Evolutionary conservation across 371 early-diverging fungal species (phyloP).

Genomic region (Lichtheimia hyalospora): DNA sequence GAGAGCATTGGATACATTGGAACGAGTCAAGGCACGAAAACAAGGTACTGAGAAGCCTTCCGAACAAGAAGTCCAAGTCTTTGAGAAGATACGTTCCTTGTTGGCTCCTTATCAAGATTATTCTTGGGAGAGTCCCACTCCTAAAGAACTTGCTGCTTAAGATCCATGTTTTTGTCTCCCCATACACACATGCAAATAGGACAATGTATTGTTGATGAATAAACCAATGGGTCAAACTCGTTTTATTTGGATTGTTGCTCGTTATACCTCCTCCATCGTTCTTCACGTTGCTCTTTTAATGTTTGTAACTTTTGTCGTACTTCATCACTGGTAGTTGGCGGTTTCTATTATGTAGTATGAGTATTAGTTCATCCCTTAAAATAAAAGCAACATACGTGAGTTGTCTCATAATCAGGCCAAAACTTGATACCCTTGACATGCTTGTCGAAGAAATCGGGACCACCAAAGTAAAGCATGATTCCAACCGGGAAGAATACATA

Average conservation of each 20-base stretch:
- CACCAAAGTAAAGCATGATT: conserved; percentile 57
- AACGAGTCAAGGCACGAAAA: conserved; percentile 33
- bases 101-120: conserved; percentile 41
- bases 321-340: conserved; percentile 48
- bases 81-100: conserved; percentile 20
- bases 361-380: background rate
- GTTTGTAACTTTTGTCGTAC: conserved; percentile 34
- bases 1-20: conserved; percentile 55
- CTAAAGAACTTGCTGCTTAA: conserved; percentile 29
- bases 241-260: conserved; percentile 18
- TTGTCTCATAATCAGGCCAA: conserved; percentile 50
- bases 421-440: conserved; percentile 53
- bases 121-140: conserved; percentile 48
- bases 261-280: conserved; percentile 42
- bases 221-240: conserved; percentile 1
- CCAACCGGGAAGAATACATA: conserved; percentile 58
- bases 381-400: conserved; percentile 28
- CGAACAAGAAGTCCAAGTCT: conserved; percentile 22
- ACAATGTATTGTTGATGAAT: background rate
- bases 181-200: background rate
- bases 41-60: conserved; percentile 20
- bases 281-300: conserved; percentile 46
- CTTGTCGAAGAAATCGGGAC: conserved; percentile 50
- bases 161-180: background rate
- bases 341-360: conserved; percentile 26